These are phyloP conservation scores for Linanthus parryae DNA, from an alignment of 148 eudicot species.

Conservation along the genomic window DNA sequence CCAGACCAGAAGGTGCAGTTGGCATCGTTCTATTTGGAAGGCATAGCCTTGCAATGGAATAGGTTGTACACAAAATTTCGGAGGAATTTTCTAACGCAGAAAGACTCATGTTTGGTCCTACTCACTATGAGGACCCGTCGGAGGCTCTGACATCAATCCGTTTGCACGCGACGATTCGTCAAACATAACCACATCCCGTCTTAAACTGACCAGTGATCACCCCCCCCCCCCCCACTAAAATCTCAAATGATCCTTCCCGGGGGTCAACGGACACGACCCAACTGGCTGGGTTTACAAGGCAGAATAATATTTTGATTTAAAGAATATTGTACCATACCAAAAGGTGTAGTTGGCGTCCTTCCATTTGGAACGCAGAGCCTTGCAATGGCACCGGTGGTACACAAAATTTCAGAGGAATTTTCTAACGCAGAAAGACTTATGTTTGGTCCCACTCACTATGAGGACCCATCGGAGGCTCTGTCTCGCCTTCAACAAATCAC, in stretches of 20 bases:
- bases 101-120: neutral
- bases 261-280: slow-evolving; percentile 1
- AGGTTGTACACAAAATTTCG: neutral
- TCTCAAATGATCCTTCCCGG: neutral
- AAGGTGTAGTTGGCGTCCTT: neutral
- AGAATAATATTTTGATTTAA: slow-evolving; percentile 1
- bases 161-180: neutral
- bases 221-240: neutral
- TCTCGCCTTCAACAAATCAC: neutral
- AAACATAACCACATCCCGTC: neutral
- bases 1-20: neutral
- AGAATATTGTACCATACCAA: neutral
- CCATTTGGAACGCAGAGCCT: neutral
- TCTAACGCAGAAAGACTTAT: neutral
- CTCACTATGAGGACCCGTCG: neutral
- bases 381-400: neutral
- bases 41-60: neutral
- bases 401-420: neutral
- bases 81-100: neutral
- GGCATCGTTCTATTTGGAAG: neutral
- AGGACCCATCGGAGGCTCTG: neutral
- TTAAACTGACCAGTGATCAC: neutral
- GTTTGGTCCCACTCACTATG: neutral
- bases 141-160: neutral
- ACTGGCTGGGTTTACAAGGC: slow-evolving; percentile 1